Evolutionary conservation across 768 basidiomycete species (phyloP).

Genomic region (Psilocybe tampanensis): DNA sequence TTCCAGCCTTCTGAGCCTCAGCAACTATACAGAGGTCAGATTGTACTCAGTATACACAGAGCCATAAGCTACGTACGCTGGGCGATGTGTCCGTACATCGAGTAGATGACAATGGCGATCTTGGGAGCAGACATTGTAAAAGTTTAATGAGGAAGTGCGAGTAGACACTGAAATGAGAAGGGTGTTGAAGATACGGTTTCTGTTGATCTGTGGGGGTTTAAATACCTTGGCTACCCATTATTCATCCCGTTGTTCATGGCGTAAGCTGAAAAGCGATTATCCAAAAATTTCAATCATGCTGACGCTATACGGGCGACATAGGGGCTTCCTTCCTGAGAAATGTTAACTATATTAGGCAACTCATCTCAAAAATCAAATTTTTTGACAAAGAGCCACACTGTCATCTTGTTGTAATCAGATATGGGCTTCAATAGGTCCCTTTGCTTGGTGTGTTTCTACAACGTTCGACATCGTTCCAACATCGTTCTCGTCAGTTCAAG

Average conservation of each 20-base stretch:
- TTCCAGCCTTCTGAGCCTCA: constrained; percentile 48
- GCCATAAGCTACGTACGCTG: constrained; percentile 46
- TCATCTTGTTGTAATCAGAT: not conserved
- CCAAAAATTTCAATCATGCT: not conserved
- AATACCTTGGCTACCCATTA: not conserved
- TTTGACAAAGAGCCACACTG: not conserved
- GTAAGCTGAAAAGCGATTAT: constrained; percentile 2
- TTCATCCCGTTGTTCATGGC: not conserved
- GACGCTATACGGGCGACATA: not conserved
- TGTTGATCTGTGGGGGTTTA: not conserved
- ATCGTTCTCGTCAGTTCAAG: too few relatives aligned
- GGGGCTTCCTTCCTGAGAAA: constrained; percentile 1
- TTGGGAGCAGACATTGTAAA: constrained; percentile 46
- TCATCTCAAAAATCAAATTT: not conserved
- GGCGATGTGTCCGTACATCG: constrained; percentile 74
- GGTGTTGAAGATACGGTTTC: not conserved
- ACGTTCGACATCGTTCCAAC: too few relatives aligned
- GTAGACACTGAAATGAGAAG: not conserved
- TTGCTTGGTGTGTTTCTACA: too few relatives aligned
- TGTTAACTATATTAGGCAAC: too few relatives aligned
- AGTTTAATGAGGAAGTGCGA: not conserved
- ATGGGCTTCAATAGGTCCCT: too few relatives aligned
- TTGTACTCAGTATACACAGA: not conserved
- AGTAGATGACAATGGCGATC: constrained; percentile 74
- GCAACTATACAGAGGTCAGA: constrained; percentile 51